These are phyloP conservation scores for Rhodocollybia butyracea DNA, from an alignment of 768 basidiomycete genomes.

Conservation along the genomic window DNA sequence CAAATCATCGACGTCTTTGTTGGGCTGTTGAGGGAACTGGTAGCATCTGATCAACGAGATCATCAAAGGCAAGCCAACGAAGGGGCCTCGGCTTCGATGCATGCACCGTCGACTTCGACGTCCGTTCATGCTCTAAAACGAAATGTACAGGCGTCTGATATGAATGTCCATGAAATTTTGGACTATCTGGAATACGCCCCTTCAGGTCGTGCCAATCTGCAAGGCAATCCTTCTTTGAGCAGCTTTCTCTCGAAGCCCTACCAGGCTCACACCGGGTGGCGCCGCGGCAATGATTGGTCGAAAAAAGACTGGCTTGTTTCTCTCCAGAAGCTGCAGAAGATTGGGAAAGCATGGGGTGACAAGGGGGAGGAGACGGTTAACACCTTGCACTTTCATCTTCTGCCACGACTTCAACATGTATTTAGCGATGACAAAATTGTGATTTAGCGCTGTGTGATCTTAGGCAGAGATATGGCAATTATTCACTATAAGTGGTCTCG, in stretches of 20 bases:
- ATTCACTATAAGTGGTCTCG: not conserved
- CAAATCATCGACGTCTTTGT: constrained; percentile 71
- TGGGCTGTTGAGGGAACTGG: constrained; percentile 56
- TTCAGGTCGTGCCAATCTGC: constrained; percentile 7
- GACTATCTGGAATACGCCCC: constrained; percentile 45
- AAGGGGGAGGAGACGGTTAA: constrained; percentile 31
- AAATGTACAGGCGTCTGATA: constrained; percentile 44
- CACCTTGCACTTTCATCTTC: constrained; percentile 46
- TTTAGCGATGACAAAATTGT: constrained; percentile 37
- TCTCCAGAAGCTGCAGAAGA: constrained; percentile 38
- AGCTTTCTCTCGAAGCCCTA: constrained; percentile 51
- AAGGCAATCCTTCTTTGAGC: constrained; percentile 43
- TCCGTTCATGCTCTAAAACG: constrained; percentile 61
- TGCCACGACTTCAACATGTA: constrained; percentile 43
- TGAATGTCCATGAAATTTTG: constrained; percentile 43
- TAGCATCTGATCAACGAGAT: constrained; percentile 34
- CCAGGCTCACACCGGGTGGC: constrained; percentile 40
- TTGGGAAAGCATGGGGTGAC: constrained; percentile 55
- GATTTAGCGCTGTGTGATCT: not conserved
- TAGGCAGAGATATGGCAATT: too few species aligned
- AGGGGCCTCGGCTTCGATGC: constrained; percentile 33
- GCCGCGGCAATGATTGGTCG: constrained; percentile 76
- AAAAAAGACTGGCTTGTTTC: constrained; percentile 62
- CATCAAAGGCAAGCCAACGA: constrained; percentile 31
- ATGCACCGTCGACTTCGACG: constrained; percentile 29